Evolutionary conservation across 1,284 basidiomycete species (phyloP), one percentile per base, ranked within the genome.

Genomic region (Microbotryum lychnidis-dioicae): DNA sequence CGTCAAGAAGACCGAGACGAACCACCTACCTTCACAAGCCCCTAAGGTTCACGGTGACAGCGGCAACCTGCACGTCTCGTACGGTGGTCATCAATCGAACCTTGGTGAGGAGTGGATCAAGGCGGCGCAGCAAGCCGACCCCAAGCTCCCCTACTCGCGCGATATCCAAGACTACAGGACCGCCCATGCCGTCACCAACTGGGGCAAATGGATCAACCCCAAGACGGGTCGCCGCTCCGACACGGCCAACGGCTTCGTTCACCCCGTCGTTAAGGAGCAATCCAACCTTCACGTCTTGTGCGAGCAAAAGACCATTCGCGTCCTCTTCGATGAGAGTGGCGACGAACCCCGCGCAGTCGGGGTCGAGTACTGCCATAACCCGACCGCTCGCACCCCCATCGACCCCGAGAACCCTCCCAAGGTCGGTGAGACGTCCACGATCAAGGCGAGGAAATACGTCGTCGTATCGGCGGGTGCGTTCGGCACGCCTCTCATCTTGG

Each of bases 401-500:
- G 44, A 60, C 37, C 53, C 54, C 37, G 58, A 55, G 42, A 27
- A 57, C 18, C 60, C 55, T 12, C 54, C 60, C 8, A 57, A 29
- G 18, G 60, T 57, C 25, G 60, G 37, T 3, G 27, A 33, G n/a
- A 33, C 57, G 6, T 16, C 10, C 20, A 23, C 12, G 7, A 54
- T 61, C 42, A 61, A 61, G 56, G 60, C 60, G 21, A 50, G 50
- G 37, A 61, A 61, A 55, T 31, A 50, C 21, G 60, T 61, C n/a
- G 60, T 61, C 29, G 16, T 61, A 7, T 47, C 55, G 4, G 48
- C 60, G 2, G 60, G 60, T 9, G 54, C 60, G 18, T 37, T 61
- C n/a, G 65, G 82, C 4, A 82, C 82, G 0, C 80, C 82, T 2
- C 69, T 76, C 3, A 81, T 84, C 52, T 73, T 83, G 20, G 81